Evolutionary conservation across 1,284 basidiomycete genomes (phyloP), one percentile per base, ranked within the genome.

Genomic region (Porogramme epimiltina): DNA sequence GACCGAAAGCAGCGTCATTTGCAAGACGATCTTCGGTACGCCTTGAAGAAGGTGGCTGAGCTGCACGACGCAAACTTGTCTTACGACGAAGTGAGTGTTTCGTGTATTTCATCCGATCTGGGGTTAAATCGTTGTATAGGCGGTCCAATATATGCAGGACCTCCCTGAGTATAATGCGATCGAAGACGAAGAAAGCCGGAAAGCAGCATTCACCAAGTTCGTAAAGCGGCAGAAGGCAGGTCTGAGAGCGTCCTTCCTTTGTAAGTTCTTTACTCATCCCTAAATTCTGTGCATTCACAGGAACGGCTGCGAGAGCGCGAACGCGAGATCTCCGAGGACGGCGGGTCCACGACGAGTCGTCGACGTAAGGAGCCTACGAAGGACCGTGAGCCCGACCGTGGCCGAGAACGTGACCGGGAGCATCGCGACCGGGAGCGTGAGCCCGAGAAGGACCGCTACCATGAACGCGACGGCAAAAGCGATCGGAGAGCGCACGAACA

Each of bases 1-100:
- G 97, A 99, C 70, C 81, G 94, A 42, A 87, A 82, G 62, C 82
- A 89, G 55, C 81, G 96, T 20, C 91, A 97, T 68, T 73, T 91
- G 51, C 93, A 97, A 64, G 96, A 99, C 66, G 97, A 99, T 65
- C 77, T 99, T 31, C 89, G 97, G 3, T 98, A 98, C 69, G 97
- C 95, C 0, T 78, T 98, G 57, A 95, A 93, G 73, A 95, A 96
- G 65, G 75, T 96, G 4, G 71, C 90, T 0, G 87, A 94, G 31
- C 80, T 90, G 1, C 71, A 96, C 39, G 89, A 94, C 57, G 64
- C 93, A 38, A 84, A 75, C 22, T 68, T 85, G 53, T 67, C 85
- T 0, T 97, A 88, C 63, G 93, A 96, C 62, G 84, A 89, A 57
- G 92, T 91, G 60, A 52, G 80, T 25, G 4, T 11, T 4, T 6